A percentile compares a stretch with the other conserved stretches of the same genome.
Evolutionary conservation across 2,329 filamentous ascomycete species (phyloP).

Genomic region (Hymenotorrendiella dingleyae): DNA sequence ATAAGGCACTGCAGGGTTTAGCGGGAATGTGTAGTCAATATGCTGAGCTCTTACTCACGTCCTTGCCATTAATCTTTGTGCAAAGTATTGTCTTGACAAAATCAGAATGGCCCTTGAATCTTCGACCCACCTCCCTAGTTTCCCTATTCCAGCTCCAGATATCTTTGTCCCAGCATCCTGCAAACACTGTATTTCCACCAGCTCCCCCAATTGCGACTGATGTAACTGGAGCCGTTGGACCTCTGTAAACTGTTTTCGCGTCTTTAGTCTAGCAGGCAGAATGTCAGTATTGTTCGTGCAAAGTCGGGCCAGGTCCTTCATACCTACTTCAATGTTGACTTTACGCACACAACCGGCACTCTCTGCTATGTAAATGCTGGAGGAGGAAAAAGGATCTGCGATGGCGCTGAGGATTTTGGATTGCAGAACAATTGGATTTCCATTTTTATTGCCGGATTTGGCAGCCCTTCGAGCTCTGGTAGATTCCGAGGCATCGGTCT

Average conservation of each 20-base stretch:
- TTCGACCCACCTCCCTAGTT: slow-evolving; percentile 47
- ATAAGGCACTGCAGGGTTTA: slow-evolving; percentile 52
- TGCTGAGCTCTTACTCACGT: no score
- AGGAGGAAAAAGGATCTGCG: slow-evolving; percentile 56
- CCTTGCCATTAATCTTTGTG: slow-evolving; percentile 52
- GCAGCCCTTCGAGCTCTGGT: slow-evolving; percentile 55
- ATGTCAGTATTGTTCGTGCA: slow-evolving; percentile 4
- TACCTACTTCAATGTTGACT: slow-evolving; percentile 69
- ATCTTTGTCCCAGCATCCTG: slow-evolving; percentile 90
- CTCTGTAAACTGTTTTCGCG: slow-evolving; percentile 53
- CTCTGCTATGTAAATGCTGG: slow-evolving; percentile 72
- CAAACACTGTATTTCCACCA: slow-evolving; percentile 60
- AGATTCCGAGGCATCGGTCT: slow-evolving; percentile 55
- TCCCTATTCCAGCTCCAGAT: slow-evolving; percentile 78
- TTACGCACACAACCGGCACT: slow-evolving; percentile 75
- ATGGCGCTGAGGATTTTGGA: slow-evolving; percentile 80
- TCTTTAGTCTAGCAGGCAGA: slow-evolving; percentile 36
- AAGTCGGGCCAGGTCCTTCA: background rate
- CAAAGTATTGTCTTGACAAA: slow-evolving; percentile 81
- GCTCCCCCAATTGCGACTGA: slow-evolving; percentile 62
- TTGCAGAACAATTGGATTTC: slow-evolving; percentile 70
- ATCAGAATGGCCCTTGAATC: slow-evolving; percentile 73
- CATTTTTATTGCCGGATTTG: slow-evolving; percentile 71
- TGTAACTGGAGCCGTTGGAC: slow-evolving; percentile 74
- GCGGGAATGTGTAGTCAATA: no score